Evolutionary conservation across 192 early-diverging fungal species (phyloP).

Genomic region (Umbelopsis vinacea): DNA sequence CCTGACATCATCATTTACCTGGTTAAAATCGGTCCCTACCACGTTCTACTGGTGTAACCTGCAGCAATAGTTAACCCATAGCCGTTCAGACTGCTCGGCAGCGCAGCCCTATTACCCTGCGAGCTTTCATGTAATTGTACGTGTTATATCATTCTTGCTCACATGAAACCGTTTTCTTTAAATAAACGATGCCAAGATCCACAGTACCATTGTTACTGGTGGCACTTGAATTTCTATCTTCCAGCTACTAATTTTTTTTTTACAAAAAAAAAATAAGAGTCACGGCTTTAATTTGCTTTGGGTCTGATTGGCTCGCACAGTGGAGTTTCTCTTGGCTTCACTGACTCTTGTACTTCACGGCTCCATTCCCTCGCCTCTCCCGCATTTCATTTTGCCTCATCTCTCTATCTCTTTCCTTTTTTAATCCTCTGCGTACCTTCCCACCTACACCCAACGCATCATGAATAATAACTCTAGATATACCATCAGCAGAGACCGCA

Average conservation of each 20-base stretch:
- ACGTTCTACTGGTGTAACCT: not conserved
- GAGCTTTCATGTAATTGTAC: too few relatives aligned
- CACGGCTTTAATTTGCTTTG: not conserved
- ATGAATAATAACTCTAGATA: constrained; percentile 31
- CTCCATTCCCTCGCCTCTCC: not conserved
- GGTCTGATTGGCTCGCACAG: not conserved
- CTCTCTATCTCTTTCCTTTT: not conserved
- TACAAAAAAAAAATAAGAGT: too few relatives aligned
- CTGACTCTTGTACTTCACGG: not conserved
- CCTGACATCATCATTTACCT: not conserved
- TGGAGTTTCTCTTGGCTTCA: not conserved
- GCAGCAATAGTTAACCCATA: not conserved
- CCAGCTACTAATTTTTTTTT: too few relatives aligned
- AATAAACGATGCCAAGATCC: too few relatives aligned
- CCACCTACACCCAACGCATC: not conserved
- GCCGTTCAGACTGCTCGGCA: too few relatives aligned
- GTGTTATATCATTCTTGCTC: too few relatives aligned
- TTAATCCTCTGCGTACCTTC: not conserved
- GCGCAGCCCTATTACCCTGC: too few relatives aligned
- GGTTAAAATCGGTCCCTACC: not conserved
- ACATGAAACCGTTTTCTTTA: too few relatives aligned
- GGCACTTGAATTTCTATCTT: too few relatives aligned
- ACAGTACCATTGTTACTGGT: too few relatives aligned
- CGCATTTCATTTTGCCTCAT: not conserved
- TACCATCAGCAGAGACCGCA: constrained; percentile 44